Conservation (phyloP, 495 filamentous ascomycete genomes). For the Hyaloscypha bicolor region DNA sequence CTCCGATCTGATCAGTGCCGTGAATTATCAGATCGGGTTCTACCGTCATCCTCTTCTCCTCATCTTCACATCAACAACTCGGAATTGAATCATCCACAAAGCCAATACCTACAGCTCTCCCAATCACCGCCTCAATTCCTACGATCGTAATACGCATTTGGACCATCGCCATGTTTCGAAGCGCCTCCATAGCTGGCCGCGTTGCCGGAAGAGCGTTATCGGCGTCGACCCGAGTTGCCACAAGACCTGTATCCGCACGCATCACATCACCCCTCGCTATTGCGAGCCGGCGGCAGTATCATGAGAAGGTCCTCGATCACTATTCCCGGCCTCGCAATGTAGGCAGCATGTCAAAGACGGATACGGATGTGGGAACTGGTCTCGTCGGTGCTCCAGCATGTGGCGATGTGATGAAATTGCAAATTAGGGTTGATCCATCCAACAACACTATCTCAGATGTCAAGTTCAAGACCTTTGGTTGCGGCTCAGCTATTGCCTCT, state of each 20-base stretch:
- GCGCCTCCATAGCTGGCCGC: slow-evolving; percentile 52
- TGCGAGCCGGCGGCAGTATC: slow-evolving; percentile 47
- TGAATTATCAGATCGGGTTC: slow-evolving; percentile 10
- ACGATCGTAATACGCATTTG: neutral
- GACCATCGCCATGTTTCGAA: slow-evolving; percentile 51
- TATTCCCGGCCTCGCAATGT: slow-evolving; percentile 94
- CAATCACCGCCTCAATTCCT: neutral
- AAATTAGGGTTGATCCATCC: slow-evolving; percentile 92
- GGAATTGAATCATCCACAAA: neutral
- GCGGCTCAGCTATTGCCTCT: slow-evolving; percentile 91
- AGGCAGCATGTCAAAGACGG: slow-evolving; percentile 85
- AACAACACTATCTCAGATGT: slow-evolving; percentile 91
- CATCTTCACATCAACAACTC: slow-evolving; percentile 6
- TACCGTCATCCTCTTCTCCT: slow-evolving; percentile 6
- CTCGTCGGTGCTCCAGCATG: slow-evolving; percentile 82
- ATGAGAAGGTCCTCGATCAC: slow-evolving; percentile 83
- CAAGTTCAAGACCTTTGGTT: slow-evolving; percentile 98
- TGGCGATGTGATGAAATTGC: slow-evolving; percentile 98
- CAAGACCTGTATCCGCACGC: slow-evolving; percentile 37
- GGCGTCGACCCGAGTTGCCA: slow-evolving; percentile 47
- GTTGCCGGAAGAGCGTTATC: slow-evolving; percentile 46
- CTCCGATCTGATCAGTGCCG: slow-evolving; percentile 1
- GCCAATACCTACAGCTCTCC: neutral
- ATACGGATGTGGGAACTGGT: slow-evolving; percentile 90
- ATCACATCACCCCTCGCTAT: slow-evolving; percentile 35